phyloP scores from a whole-genome alignment of 2,329 filamentous ascomycete species.

The Cladosporium sp. region DNA sequence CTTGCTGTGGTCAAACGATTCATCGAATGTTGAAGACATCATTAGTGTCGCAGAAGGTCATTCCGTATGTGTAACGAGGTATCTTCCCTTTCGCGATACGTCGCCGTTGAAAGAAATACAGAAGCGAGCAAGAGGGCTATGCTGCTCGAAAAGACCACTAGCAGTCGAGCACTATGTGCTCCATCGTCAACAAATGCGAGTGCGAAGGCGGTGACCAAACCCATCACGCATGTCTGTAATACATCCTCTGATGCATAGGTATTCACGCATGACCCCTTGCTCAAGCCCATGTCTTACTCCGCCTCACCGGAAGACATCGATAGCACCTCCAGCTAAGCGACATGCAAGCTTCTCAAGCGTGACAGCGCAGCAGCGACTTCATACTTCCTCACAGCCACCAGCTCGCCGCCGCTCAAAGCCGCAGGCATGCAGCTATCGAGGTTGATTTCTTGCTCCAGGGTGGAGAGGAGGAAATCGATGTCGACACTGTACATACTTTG shows the following conservation, averaged over 20 bases:
- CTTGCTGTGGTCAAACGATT: too few species aligned
- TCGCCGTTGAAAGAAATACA: neutral
- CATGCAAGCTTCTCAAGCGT: slow-evolving; percentile 28
- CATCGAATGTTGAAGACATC: too few species aligned
- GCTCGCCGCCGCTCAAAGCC: slow-evolving; percentile 32
- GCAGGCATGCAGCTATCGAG: slow-evolving; percentile 28
- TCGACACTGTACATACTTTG: slow-evolving; percentile 20
- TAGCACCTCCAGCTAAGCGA: neutral
- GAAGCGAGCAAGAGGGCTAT: neutral
- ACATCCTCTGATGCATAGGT: neutral
- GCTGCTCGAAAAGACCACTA: neutral
- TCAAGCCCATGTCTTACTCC: neutral
- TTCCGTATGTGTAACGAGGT: too few species aligned
- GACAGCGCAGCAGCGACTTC: slow-evolving; percentile 36
- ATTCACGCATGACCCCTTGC: neutral
- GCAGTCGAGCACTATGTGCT: neutral
- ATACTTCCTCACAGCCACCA: slow-evolving; percentile 33
- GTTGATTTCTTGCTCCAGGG: slow-evolving; percentile 25
- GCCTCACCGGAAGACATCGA: neutral
- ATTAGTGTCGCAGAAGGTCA: too few species aligned
- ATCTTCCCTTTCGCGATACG: neutral
- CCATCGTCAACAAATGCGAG: neutral
- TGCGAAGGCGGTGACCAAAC: neutral
- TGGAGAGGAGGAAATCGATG: slow-evolving; percentile 24
- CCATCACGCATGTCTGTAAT: neutral